Evolutionary conservation across 169 alveolate genomes (phyloP).

Genomic region (Plasmodium sp.): DNA sequence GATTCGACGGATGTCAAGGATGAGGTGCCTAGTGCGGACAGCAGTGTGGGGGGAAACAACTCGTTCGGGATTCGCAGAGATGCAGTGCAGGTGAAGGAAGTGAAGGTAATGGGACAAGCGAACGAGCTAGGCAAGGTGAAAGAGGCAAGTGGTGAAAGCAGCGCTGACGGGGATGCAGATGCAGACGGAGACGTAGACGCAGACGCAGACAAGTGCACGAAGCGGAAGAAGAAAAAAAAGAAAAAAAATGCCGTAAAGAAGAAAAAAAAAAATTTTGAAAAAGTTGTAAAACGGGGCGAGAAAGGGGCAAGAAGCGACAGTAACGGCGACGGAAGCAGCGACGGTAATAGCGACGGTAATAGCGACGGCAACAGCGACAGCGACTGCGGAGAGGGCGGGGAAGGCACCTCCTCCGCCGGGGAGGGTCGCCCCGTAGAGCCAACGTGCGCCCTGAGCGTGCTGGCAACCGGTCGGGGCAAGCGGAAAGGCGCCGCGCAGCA

Average conservation of each 20-base stretch:
- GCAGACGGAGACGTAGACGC: too few species aligned
- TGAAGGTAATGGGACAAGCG: neutral
- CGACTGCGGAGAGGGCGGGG: neutral
- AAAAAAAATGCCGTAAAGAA: neutral
- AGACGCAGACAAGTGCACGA: neutral
- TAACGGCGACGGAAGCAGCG: neutral
- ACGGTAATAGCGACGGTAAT: neutral
- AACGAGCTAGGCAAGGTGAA: neutral
- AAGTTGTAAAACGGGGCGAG: neutral
- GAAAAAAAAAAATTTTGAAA: neutral
- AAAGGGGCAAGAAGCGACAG: neutral
- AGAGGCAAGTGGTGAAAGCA: neutral
- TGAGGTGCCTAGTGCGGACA: neutral
- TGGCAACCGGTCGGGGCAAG: neutral
- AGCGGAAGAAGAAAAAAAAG: neutral
- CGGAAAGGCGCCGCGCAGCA: neutral
- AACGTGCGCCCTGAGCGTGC: neutral
- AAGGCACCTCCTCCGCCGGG: neutral
- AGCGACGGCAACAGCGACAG: neutral
- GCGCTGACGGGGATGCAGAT: neutral
- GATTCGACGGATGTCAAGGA: constrained; percentile 39
- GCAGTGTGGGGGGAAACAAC: neutral
- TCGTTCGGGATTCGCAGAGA: neutral
- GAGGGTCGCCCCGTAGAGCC: neutral
- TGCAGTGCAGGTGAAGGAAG: neutral